Conservation (phyloP, 2,329 filamentous ascomycete genomes). For the Sclerotinia nivalis region DNA sequence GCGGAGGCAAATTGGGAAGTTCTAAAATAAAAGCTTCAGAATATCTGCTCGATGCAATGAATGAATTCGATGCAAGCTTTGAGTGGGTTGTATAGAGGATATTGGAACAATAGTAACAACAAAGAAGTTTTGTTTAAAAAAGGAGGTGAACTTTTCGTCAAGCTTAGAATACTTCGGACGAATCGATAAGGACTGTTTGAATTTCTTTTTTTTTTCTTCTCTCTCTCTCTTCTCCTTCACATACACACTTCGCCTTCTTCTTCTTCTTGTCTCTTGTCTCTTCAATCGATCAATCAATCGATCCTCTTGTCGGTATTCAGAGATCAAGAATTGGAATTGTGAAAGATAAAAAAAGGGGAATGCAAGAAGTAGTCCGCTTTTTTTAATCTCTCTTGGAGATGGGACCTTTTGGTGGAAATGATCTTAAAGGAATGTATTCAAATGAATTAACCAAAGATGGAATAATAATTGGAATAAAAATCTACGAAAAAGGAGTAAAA, state of each 20-base stretch:
- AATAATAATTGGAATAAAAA: slow-evolving; percentile 18
- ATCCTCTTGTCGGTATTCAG: neutral
- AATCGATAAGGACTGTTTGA: slow-evolving; percentile 14
- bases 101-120: slow-evolving; percentile 25
- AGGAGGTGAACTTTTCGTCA: slow-evolving; percentile 13
- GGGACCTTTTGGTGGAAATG: neutral
- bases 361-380: slow-evolving; percentile 6
- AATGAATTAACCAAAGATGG: slow-evolving; percentile 23
- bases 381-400: slow-evolving; percentile 9
- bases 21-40: neutral
- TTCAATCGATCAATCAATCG: slow-evolving; percentile 4
- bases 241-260: neutral
- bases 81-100: neutral
- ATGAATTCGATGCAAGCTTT: slow-evolving; percentile 9
- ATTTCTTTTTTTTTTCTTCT: neutral
- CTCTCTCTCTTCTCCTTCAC: neutral
- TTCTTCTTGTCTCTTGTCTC: neutral
- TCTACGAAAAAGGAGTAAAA: slow-evolving; percentile 11
- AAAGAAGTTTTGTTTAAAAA: slow-evolving; percentile 22
- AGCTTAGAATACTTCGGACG: neutral
- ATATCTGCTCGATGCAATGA: slow-evolving; percentile 12
- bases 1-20: neutral
- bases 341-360: slow-evolving; percentile 15
- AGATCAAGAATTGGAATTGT: slow-evolving; percentile 3
- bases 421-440: slow-evolving; percentile 11